Percentiles rank a stretch among this genome's conserved stretches.
phyloP scores from a whole-genome alignment of 140 eudicot genomes.

The Anethum foeniculum region DNA sequence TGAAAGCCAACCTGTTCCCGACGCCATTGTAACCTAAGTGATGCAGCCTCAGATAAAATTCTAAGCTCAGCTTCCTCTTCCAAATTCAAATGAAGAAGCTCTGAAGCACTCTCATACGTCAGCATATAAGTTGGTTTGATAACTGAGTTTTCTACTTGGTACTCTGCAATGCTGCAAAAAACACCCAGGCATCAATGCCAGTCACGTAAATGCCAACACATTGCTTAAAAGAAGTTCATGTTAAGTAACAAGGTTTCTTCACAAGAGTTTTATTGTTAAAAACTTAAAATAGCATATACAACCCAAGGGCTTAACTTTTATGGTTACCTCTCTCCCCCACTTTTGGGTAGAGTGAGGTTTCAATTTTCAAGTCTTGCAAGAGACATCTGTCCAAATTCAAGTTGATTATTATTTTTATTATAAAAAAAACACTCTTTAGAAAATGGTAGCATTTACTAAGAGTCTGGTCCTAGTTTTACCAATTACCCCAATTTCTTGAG shows the following conservation, averaged over 20 bases:
- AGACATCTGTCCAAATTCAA: too few species aligned
- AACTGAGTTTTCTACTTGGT: constrained; percentile 61
- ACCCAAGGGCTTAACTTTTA: not conserved
- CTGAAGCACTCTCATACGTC: constrained; percentile 90
- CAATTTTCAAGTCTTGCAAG: too few species aligned
- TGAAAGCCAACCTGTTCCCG: constrained; percentile 49
- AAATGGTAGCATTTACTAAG: not conserved
- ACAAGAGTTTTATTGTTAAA: not conserved
- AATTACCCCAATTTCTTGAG: not conserved
- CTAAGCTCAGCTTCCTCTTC: constrained; percentile 78
- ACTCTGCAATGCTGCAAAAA: constrained; percentile 74
- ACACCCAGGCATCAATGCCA: constrained; percentile 7
- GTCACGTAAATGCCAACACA: not conserved
- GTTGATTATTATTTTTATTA: too few species aligned
- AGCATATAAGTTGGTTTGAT: constrained; percentile 91
- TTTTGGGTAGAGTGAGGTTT: not conserved
- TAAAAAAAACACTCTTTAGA: not conserved
- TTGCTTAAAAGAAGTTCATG: not conserved
- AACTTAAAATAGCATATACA: not conserved
- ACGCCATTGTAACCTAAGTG: constrained; percentile 83
- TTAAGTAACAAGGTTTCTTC: not conserved
- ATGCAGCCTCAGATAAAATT: constrained; percentile 80
- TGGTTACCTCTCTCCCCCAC: not conserved
- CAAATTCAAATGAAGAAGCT: constrained; percentile 74
- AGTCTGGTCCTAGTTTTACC: not conserved